Evolutionary conservation across 2,329 filamentous ascomycete species (phyloP).

Genomic region (Clonostachys rosea): DNA sequence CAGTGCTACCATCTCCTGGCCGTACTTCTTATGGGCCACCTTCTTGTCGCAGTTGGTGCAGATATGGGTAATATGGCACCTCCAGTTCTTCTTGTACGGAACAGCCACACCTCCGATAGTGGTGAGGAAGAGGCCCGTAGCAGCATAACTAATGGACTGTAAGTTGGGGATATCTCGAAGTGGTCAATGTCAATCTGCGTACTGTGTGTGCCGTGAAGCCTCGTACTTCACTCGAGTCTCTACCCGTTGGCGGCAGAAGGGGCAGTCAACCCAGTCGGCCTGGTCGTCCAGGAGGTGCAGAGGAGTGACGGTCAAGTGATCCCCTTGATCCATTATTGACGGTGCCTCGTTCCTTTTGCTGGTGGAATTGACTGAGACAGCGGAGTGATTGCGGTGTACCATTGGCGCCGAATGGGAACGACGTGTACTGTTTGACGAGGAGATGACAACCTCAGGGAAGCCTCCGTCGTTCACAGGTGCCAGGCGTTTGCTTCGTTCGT

Average conservation of each 20-base stretch:
- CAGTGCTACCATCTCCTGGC: constrained; percentile 8
- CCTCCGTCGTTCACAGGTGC: neutral
- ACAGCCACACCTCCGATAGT: neutral
- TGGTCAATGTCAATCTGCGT: constrained; percentile 9
- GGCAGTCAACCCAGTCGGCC: constrained; percentile 14
- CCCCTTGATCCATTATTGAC: neutral
- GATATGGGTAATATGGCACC: constrained; percentile 11
- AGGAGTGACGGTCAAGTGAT: constrained; percentile 12
- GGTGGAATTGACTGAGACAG: neutral
- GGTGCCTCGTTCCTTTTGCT: neutral
- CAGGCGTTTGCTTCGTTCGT: too few species aligned
- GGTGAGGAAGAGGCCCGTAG: neutral
- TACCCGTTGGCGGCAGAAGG: constrained; percentile 13
- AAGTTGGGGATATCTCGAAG: neutral
- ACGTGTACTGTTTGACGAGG: neutral
- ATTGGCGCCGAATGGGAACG: neutral
- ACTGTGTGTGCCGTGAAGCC: constrained; percentile 14
- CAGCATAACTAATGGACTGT: neutral
- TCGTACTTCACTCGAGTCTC: constrained; percentile 12
- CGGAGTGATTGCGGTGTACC: too few species aligned
- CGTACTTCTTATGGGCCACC: constrained; percentile 9
- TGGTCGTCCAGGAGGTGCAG: constrained; percentile 14
- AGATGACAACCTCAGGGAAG: neutral
- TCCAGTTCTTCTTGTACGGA: constrained; percentile 7
- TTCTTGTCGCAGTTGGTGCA: constrained; percentile 16